These are phyloP conservation scores for Microglena sp. DNA, from an alignment of 139 green algal species.

Conservation along the genomic window DNA sequence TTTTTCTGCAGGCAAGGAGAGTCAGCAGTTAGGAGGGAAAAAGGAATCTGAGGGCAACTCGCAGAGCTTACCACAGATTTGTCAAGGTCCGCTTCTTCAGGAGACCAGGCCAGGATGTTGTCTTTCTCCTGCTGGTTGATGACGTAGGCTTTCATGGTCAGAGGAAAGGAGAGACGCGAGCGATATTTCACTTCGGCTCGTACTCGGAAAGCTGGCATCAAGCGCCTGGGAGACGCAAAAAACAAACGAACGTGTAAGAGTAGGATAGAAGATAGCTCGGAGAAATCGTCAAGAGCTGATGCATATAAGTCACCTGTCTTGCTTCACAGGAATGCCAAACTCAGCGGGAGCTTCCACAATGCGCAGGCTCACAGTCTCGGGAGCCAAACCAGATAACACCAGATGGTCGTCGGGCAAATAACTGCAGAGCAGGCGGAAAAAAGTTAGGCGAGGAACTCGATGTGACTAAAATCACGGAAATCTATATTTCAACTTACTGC, in stretches of 20 bases:
- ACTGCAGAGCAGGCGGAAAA: too few species aligned
- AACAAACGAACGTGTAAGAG: too few species aligned
- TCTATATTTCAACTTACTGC: too few species aligned
- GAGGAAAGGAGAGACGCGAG: slow-evolving; percentile 20
- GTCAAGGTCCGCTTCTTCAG: slow-evolving; percentile 7
- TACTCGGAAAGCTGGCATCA: slow-evolving; percentile 48
- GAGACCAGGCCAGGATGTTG: slow-evolving; percentile 24
- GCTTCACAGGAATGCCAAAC: slow-evolving; percentile 54
- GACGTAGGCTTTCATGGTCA: slow-evolving; percentile 42
- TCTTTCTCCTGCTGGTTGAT: slow-evolving; percentile 53
- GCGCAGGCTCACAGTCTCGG: slow-evolving; percentile 27
- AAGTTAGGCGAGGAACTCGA: too few species aligned
- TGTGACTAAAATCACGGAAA: too few species aligned
- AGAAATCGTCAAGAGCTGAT: too few species aligned
- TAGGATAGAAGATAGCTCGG: too few species aligned
- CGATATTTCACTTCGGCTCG: slow-evolving; percentile 38
- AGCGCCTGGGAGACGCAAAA: slow-evolving; percentile 30
- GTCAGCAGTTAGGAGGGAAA: too few species aligned
- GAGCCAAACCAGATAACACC: slow-evolving; percentile 19
- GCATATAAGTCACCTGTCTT: slow-evolving; percentile 54
- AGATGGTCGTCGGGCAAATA: slow-evolving; percentile 18
- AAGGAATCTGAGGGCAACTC: too few species aligned
- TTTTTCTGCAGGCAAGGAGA: too few species aligned
- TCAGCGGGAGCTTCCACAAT: slow-evolving; percentile 50
- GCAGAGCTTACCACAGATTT: too few species aligned